phyloP scores from a whole-genome alignment of 2,329 filamentous ascomycete genomes.

The Cordyceps cicadae region DNA sequence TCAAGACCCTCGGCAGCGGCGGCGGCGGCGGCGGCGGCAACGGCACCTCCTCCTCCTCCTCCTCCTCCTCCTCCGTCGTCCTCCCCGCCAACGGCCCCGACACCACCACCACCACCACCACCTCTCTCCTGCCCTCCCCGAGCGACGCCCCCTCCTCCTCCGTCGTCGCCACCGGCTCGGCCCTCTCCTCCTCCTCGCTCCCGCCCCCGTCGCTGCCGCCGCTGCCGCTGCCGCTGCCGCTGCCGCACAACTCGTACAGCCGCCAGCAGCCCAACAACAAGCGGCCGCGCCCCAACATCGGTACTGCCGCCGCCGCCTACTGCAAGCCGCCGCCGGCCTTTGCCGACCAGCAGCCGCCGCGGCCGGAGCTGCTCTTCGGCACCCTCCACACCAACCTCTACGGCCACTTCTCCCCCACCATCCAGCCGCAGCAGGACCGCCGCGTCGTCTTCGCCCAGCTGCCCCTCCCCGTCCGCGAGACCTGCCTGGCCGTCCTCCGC shows the following conservation, averaged over 20 bases:
- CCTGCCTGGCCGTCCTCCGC: constrained; percentile 30
- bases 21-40: too few species aligned
- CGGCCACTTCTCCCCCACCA: neutral
- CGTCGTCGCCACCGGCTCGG: neutral
- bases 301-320: too few species aligned
- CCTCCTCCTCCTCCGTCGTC: too few species aligned
- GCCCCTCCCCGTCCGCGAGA: constrained; percentile 25
- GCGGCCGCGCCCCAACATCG: constrained; percentile 1
- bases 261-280: neutral
- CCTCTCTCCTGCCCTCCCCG: neutral
- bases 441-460: constrained; percentile 11
- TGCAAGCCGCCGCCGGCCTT: too few species aligned
- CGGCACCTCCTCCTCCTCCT: too few species aligned
- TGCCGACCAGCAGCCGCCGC: neutral
- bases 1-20: neutral
- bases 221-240: too few species aligned
- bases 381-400: neutral
- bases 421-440: neutral
- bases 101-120: too few species aligned
- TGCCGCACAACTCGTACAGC: too few species aligned
- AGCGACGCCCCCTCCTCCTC: neutral
- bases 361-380: neutral
- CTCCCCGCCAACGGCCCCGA: too few species aligned
- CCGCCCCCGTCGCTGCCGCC: too few species aligned
- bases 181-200: neutral